These are phyloP conservation scores for Esteya vermicola DNA, from an alignment of 2,329 filamentous ascomycete genomes.

Conservation along the genomic window DNA sequence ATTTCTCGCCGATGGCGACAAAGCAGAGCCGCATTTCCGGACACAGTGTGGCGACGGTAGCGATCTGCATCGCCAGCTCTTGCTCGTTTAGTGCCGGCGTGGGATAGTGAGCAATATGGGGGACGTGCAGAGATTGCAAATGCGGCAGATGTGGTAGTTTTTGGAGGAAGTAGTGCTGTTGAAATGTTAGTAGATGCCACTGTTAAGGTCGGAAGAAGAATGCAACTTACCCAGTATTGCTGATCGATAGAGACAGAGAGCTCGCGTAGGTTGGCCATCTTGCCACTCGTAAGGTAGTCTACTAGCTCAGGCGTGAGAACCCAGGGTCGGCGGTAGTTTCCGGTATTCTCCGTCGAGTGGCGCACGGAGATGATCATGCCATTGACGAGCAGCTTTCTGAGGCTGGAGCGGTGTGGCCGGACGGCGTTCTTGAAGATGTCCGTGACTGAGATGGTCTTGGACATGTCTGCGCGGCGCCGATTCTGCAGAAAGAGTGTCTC, in stretches of 20 bases:
- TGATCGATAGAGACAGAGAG: constrained; percentile 60
- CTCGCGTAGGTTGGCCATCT: constrained; percentile 58
- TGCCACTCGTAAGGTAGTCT: constrained; percentile 60
- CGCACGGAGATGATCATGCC: constrained; percentile 39
- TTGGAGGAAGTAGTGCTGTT: constrained; percentile 64
- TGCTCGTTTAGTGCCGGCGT: constrained; percentile 29
- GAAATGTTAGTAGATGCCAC: background rate
- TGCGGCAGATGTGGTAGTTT: constrained; percentile 56
- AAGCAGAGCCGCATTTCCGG: constrained; percentile 68
- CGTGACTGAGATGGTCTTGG: constrained; percentile 46
- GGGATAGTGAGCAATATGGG: constrained; percentile 12
- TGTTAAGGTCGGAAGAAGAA: no score
- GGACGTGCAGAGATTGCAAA: constrained; percentile 35
- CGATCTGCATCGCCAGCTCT: constrained; percentile 61
- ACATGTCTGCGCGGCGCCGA: constrained; percentile 30
- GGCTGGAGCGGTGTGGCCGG: constrained; percentile 53
- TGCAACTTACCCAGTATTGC: constrained; percentile 56
- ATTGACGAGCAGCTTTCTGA: constrained; percentile 62
- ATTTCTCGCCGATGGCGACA: constrained; percentile 61
- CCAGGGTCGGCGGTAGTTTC: constrained; percentile 54
- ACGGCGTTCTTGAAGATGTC: constrained; percentile 57
- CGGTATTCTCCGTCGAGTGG: constrained; percentile 18
- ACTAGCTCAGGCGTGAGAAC: constrained; percentile 55
- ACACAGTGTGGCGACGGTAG: constrained; percentile 63
- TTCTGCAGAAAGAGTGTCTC: constrained; percentile 70